Conservation (phyloP, 345 rosid genomes). For the Hevea brasiliensis region DNA sequence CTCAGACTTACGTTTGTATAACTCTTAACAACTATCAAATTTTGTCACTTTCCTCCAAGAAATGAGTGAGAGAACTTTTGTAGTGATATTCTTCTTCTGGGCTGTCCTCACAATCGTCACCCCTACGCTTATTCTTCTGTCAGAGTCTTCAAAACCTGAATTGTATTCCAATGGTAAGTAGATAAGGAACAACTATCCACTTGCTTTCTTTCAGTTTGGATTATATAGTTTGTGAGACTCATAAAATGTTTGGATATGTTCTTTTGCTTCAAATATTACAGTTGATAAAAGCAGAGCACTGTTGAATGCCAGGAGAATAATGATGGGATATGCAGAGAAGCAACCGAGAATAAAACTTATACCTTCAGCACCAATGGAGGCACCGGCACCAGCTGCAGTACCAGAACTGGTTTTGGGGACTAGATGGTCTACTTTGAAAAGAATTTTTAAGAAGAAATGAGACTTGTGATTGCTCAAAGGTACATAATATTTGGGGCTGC, state of each 20-base stretch:
- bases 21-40: neutral
- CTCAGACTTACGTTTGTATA: too few relatives aligned
- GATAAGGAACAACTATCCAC: neutral
- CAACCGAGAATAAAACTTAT: conserved; percentile 1
- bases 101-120: conserved; percentile 81
- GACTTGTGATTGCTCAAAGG: neutral
- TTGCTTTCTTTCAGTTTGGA: neutral
- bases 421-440: conserved; percentile 18
- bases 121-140: conserved; percentile 75
- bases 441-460: conserved; percentile 15
- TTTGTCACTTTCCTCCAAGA: conserved; percentile 18
- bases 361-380: conserved; percentile 23
- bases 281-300: conserved; percentile 21
- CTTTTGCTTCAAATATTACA: conserved; percentile 16
- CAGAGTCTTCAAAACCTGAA: conserved; percentile 57
- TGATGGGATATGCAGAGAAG: conserved; percentile 40
- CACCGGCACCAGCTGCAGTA: conserved; percentile 13
- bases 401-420: conserved; percentile 9
- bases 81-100: conserved; percentile 90
- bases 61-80: conserved; percentile 71
- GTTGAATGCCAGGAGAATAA: conserved; percentile 47
- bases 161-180: conserved; percentile 39
- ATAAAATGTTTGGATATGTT: neutral
- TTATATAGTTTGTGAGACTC: neutral
- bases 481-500: neutral